phyloP scores from a whole-genome alignment of 352 stramenopile genomes.

The Aphanomyces stellatus region DNA sequence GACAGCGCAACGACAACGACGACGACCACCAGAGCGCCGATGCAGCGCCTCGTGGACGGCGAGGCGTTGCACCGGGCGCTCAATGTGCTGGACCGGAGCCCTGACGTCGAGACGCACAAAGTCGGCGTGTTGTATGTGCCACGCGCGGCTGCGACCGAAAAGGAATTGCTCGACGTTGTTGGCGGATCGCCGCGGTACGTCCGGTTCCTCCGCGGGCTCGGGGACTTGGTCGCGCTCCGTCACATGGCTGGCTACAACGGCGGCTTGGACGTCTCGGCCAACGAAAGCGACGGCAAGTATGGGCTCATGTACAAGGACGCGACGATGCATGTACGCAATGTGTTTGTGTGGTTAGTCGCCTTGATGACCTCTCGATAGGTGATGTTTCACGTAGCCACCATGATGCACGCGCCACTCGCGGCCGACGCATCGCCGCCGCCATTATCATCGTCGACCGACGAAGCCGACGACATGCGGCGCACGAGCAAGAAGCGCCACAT shows the following conservation, averaged over 20 bases:
- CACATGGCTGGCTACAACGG: slow-evolving; percentile 58
- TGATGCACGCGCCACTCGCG: slow-evolving; percentile 39
- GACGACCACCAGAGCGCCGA: slow-evolving; percentile 31
- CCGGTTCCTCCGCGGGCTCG: slow-evolving; percentile 58
- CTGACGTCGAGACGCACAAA: slow-evolving; percentile 80
- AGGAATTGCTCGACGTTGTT: slow-evolving; percentile 57
- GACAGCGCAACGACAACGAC: too few relatives aligned
- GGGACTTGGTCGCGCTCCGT: slow-evolving; percentile 56
- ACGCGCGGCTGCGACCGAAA: slow-evolving; percentile 40
- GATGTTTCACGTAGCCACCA: slow-evolving; percentile 80
- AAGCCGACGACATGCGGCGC: background rate
- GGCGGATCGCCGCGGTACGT: slow-evolving; percentile 71
- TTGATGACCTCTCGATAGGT: slow-evolving; percentile 34
- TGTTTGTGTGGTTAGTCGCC: background rate
- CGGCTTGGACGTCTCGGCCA: slow-evolving; percentile 53
- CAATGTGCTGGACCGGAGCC: slow-evolving; percentile 70
- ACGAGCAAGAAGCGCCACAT: slow-evolving; percentile 78
- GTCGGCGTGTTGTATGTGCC: slow-evolving; percentile 73
- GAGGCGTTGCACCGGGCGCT: slow-evolving; percentile 46
- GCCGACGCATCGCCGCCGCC: background rate
- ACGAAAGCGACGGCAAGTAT: slow-evolving; percentile 66
- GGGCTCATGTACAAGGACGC: slow-evolving; percentile 59
- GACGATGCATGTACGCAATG: slow-evolving; percentile 41
- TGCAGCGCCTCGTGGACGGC: slow-evolving; percentile 46
- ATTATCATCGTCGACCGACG: background rate